phyloP scores from a whole-genome alignment of 176 grass and related monocot genomes.

The Paspalum notatum region DNA sequence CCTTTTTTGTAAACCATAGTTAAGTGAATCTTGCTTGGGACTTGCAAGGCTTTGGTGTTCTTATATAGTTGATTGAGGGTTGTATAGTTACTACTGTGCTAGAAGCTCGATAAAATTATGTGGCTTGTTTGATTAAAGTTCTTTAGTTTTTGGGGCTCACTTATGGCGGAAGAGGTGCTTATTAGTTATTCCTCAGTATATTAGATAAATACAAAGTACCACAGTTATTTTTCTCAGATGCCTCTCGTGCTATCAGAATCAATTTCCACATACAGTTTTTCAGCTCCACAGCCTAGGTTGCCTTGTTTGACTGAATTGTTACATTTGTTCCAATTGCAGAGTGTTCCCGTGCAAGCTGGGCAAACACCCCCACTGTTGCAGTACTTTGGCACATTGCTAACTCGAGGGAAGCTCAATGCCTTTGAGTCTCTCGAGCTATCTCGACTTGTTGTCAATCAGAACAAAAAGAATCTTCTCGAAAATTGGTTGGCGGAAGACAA shows the following conservation, averaged over 20 bases:
- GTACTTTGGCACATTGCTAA: slow-evolving; percentile 87
- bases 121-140: neutral
- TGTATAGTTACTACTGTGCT: slow-evolving; percentile 21
- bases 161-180: neutral
- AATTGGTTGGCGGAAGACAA: slow-evolving; percentile 97
- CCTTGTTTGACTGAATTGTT: neutral
- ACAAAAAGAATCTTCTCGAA: slow-evolving; percentile 95
- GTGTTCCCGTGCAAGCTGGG: slow-evolving; percentile 90
- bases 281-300: neutral
- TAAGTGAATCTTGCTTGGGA: too few species aligned
- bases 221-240: neutral
- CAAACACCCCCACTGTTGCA: slow-evolving; percentile 90
- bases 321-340: slow-evolving; percentile 52
- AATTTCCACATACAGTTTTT: neutral
- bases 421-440: slow-evolving; percentile 88
- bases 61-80: too few species aligned
- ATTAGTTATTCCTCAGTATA: neutral
- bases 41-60: too few species aligned
- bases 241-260: neutral
- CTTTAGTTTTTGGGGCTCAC: neutral
- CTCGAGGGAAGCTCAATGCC: slow-evolving; percentile 94
- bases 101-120: slow-evolving; percentile 55
- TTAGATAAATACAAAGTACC: neutral
- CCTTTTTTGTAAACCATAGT: neutral
- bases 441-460: slow-evolving; percentile 96